phyloP scores from a whole-genome alignment of 768 basidiomycete genomes.

The Suillus variegatus region DNA sequence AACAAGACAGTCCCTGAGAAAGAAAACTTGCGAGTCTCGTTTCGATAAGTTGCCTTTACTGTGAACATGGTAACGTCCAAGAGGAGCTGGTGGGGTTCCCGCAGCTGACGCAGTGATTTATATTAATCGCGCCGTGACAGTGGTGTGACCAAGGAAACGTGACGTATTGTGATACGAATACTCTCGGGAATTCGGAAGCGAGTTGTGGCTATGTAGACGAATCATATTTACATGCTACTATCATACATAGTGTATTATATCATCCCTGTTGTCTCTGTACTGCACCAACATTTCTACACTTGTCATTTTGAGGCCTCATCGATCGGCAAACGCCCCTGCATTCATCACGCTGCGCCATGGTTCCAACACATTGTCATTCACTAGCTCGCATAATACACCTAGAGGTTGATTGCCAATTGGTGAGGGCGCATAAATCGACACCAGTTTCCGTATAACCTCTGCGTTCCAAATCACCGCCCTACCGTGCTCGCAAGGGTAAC shows the following conservation, averaged over 20 bases:
- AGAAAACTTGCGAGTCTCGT: constrained; percentile 67
- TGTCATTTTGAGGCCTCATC: constrained; percentile 91
- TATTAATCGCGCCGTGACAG: constrained; percentile 20
- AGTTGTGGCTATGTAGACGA: too few relatives aligned
- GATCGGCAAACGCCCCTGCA: constrained; percentile 86
- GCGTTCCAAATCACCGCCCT: constrained; percentile 83
- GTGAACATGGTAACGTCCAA: constrained; percentile 58
- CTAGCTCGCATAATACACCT: constrained; percentile 88
- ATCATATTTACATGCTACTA: background rate
- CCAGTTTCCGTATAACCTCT: constrained; percentile 91
- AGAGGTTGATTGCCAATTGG: constrained; percentile 48
- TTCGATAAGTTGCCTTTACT: constrained; percentile 75
- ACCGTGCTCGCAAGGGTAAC: constrained; percentile 86
- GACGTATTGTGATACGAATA: background rate
- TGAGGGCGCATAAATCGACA: constrained; percentile 82
- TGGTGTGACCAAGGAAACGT: constrained; percentile 6
- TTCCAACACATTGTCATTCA: constrained; percentile 88
- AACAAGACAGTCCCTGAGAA: constrained; percentile 55
- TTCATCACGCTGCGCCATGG: constrained; percentile 92
- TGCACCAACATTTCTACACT: constrained; percentile 83
- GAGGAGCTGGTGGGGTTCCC: constrained; percentile 15
- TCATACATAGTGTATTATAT: background rate
- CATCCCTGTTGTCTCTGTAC: constrained; percentile 20
- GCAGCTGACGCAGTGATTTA: constrained; percentile 20
- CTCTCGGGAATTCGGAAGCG: background rate